Percentiles rank a stretch among this genome's conserved stretches.
Conservation (phyloP, 2,329 filamentous ascomycete species). For the Gremmenia infestans region DNA sequence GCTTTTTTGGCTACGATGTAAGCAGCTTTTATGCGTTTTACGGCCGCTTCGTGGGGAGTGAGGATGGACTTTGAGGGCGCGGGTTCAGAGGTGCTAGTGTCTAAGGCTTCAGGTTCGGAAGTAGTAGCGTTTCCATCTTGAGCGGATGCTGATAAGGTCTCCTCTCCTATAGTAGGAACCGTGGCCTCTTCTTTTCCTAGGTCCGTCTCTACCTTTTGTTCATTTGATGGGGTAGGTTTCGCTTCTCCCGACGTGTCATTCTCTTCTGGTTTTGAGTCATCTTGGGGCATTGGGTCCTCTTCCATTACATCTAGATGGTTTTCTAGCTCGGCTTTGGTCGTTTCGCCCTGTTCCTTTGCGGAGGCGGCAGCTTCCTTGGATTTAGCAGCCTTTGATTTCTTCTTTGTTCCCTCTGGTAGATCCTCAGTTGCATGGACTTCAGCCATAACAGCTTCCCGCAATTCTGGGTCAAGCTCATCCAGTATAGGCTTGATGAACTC, state of each 20-base stretch:
- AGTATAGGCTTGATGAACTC: conserved; percentile 70
- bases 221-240: not conserved
- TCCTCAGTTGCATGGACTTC: conserved; percentile 45
- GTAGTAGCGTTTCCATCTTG: not conserved
- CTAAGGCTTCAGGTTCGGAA: not conserved
- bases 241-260: not conserved
- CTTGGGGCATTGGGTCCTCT: not conserved
- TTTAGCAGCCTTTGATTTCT: conserved; percentile 13
- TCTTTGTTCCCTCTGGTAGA: conserved; percentile 13
- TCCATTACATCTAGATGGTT: not conserved
- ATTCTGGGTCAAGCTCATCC: conserved; percentile 56
- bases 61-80: conserved; percentile 16
- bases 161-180: not conserved
- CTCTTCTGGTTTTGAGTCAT: not conserved
- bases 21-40: conserved; percentile 72
- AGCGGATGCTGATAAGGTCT: not conserved
- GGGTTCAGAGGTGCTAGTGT: not conserved
- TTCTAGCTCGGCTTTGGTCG: not conserved
- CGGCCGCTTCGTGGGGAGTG: conserved; percentile 55
- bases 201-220: not conserved
- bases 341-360: conserved; percentile 1
- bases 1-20: conserved; percentile 78
- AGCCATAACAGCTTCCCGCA: conserved; percentile 57
- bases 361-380: not conserved
- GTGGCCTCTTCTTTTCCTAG: not conserved